Conservation (phyloP, 78 protist genomes). For the Dictyostelium purpureum region DNA sequence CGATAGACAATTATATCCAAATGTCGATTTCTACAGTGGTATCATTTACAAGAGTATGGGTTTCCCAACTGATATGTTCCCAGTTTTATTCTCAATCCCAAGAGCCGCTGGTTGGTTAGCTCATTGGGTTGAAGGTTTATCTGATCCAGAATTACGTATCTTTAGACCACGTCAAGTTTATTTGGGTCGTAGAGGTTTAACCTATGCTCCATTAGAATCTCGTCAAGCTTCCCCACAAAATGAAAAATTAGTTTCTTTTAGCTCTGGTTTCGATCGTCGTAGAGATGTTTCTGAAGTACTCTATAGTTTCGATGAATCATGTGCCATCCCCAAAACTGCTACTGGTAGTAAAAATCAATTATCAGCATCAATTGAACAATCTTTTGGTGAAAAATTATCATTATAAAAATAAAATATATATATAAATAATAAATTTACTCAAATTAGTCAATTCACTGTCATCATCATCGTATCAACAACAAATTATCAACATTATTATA, state of each 20-base stretch:
- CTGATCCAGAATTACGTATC: constrained; percentile 74
- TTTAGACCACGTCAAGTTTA: constrained; percentile 78
- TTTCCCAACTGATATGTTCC: constrained; percentile 91
- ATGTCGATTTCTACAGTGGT: constrained; percentile 87
- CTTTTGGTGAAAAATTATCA: constrained; percentile 69
- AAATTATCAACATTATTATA: not conserved
- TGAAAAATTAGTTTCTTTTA: constrained; percentile 1
- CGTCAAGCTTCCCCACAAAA: not conserved
- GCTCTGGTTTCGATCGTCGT: constrained; percentile 53
- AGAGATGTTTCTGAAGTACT: constrained; percentile 49
- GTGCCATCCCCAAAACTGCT: constrained; percentile 75
- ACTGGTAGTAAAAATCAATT: constrained; percentile 32
- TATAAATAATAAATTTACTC: too few relatives aligned
- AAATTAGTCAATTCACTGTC: too few relatives aligned
- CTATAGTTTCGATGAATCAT: constrained; percentile 1
- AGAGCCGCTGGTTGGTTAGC: constrained; percentile 88
- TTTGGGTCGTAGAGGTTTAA: constrained; percentile 8
- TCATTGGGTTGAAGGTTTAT: constrained; percentile 79
- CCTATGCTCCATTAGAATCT: constrained; percentile 27
- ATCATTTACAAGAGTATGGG: constrained; percentile 80
- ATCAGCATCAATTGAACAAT: constrained; percentile 45
- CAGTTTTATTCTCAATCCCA: constrained; percentile 80
- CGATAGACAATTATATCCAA: constrained; percentile 90
- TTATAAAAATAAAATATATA: not conserved
- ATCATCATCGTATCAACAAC: too few relatives aligned